phyloP scores from a whole-genome alignment of 2,329 filamentous ascomycete species.

The Geosmithia morbida region DNA sequence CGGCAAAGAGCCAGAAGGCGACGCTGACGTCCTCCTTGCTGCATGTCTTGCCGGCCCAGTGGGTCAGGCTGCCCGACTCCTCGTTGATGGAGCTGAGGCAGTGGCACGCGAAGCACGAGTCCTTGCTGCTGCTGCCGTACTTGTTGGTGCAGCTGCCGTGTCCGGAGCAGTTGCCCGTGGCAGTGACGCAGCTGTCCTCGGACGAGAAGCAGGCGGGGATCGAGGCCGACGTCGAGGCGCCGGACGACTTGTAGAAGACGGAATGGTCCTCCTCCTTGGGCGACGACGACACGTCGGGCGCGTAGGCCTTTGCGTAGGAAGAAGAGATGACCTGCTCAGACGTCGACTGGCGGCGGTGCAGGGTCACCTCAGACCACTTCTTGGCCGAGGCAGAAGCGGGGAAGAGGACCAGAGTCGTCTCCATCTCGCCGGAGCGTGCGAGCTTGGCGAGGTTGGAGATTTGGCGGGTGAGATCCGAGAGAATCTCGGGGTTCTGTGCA shows the following conservation, averaged over 20 bases:
- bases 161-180: slow-evolving; percentile 67
- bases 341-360: slow-evolving; percentile 27
- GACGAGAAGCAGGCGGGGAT: slow-evolving; percentile 65
- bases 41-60: slow-evolving; percentile 78
- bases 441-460: slow-evolving; percentile 29
- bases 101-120: slow-evolving; percentile 62
- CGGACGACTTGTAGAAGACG: slow-evolving; percentile 12
- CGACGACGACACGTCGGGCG: slow-evolving; percentile 10
- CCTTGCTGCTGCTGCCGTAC: slow-evolving; percentile 28
- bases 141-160: slow-evolving; percentile 66
- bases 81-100: slow-evolving; percentile 49
- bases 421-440: slow-evolving; percentile 33
- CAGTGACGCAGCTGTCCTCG: slow-evolving; percentile 49
- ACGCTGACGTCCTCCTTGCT: slow-evolving; percentile 84
- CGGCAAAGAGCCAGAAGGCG: slow-evolving; percentile 75
- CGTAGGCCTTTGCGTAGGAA: slow-evolving; percentile 10
- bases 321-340: slow-evolving; percentile 31
- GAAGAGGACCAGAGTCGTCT: slow-evolving; percentile 42
- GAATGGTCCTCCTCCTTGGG: slow-evolving; percentile 11
- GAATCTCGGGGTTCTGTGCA: slow-evolving; percentile 20
- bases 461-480: slow-evolving; percentile 28
- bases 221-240: slow-evolving; percentile 15
- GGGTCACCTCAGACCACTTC: slow-evolving; percentile 24
- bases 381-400: slow-evolving; percentile 25
- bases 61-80: slow-evolving; percentile 43